Conservation (phyloP, 495 filamentous ascomycete genomes). For the Daldinia bambusicola region DNA sequence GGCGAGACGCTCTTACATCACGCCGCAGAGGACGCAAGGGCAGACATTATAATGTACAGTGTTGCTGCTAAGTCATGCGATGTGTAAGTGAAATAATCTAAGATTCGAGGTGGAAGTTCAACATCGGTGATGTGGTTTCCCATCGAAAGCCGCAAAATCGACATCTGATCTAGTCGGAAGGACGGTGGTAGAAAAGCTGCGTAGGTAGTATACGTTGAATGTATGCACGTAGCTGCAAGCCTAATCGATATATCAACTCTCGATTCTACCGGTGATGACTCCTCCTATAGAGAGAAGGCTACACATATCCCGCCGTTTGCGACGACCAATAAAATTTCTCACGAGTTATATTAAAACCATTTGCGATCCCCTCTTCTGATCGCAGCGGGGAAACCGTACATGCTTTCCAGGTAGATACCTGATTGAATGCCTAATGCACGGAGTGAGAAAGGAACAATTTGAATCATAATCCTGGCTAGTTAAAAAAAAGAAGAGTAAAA, state of each 20-base stretch:
- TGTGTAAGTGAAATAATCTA: background rate
- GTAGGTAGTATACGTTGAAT: background rate
- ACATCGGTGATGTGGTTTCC: background rate
- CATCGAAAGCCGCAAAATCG: background rate
- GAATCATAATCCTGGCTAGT: no score
- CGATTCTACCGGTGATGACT: background rate
- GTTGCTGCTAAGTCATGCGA: background rate
- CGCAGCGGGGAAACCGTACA: background rate
- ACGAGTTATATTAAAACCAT: no score
- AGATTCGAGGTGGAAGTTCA: background rate
- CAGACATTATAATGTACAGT: background rate
- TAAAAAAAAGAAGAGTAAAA: background rate
- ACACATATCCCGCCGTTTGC: background rate
- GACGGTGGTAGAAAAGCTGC: background rate
- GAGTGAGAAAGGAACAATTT: background rate
- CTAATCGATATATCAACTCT: background rate
- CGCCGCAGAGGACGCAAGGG: background rate
- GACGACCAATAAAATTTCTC: background rate
- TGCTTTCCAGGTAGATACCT: background rate
- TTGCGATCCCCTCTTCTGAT: background rate
- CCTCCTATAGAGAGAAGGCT: background rate
- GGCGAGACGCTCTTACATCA: background rate
- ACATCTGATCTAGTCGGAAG: background rate
- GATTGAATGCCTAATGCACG: background rate
- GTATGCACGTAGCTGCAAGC: background rate